phyloP scores from a whole-genome alignment of 2,329 filamentous ascomycete genomes.

The Periglandula ipomoeae region DNA sequence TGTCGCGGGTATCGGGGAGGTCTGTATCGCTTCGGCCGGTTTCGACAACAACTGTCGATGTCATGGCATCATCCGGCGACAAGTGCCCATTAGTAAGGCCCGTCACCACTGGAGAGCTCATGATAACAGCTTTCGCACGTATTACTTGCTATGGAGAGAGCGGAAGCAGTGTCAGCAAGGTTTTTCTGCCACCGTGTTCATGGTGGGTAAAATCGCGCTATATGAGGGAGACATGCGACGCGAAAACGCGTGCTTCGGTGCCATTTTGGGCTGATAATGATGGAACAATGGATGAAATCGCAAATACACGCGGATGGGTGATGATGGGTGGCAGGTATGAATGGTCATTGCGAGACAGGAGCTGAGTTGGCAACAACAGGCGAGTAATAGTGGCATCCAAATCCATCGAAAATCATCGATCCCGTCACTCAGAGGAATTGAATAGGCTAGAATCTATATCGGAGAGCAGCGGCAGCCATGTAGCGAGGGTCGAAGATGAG shows the following conservation, averaged over 20 bases:
- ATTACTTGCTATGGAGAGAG: slow-evolving; percentile 37
- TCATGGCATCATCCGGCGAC: slow-evolving; percentile 42
- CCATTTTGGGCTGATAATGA: slow-evolving; percentile 14
- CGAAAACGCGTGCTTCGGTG: slow-evolving; percentile 12
- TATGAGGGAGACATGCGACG: slow-evolving; percentile 20
- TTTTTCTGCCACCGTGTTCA: slow-evolving; percentile 6
- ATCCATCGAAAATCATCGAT: slow-evolving; percentile 23
- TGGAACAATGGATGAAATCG: slow-evolving; percentile 32
- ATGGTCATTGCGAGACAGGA: slow-evolving; percentile 33
- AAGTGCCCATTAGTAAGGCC: slow-evolving; percentile 59
- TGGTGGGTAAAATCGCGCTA: slow-evolving; percentile 13
- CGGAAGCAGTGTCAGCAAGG: slow-evolving; percentile 26
- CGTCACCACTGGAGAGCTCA: slow-evolving; percentile 53
- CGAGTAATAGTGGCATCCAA: slow-evolving; percentile 19
- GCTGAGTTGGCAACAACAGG: slow-evolving; percentile 12
- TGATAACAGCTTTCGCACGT: slow-evolving; percentile 51
- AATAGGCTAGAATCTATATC: slow-evolving; percentile 16
- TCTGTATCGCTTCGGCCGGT: slow-evolving; percentile 51
- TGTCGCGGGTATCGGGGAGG: slow-evolving; percentile 61
- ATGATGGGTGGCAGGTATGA: slow-evolving; percentile 37
- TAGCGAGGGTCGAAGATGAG: slow-evolving; percentile 20
- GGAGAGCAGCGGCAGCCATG: slow-evolving; percentile 26
- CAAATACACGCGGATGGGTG: slow-evolving; percentile 33
- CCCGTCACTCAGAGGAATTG: slow-evolving; percentile 25
- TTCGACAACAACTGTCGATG: slow-evolving; percentile 28